Conservation (phyloP, 2,329 filamentous ascomycete species). For the Penicillium aurantiogriseum region DNA sequence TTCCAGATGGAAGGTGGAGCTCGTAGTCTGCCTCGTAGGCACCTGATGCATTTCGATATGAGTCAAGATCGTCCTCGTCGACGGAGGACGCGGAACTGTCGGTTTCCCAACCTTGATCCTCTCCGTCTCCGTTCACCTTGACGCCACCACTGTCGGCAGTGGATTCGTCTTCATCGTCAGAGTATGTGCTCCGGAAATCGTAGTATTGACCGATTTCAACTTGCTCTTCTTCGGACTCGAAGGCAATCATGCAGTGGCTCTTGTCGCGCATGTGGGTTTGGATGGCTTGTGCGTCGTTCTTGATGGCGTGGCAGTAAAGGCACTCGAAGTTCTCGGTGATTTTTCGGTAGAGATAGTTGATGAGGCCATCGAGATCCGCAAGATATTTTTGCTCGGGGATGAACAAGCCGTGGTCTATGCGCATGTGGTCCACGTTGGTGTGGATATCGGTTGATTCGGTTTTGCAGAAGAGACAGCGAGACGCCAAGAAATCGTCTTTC, state of each 20-base stretch:
- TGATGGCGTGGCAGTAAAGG: constrained; percentile 80
- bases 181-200: constrained; percentile 94
- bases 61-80: constrained; percentile 81
- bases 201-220: constrained; percentile 95
- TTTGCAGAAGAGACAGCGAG: constrained; percentile 86
- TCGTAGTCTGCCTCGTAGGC: constrained; percentile 92
- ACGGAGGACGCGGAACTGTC: constrained; percentile 87
- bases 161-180: constrained; percentile 69
- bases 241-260: constrained; percentile 95
- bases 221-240: constrained; percentile 82
- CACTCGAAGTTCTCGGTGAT: constrained; percentile 80
- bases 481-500: constrained; percentile 50
- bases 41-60: constrained; percentile 70
- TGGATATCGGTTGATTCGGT: constrained; percentile 71
- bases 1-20: constrained; percentile 85
- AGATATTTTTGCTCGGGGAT: constrained; percentile 86
- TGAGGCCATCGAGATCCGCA: constrained; percentile 75
- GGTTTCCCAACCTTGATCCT: constrained; percentile 90
- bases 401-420: constrained; percentile 90
- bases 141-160: constrained; percentile 57
- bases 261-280: constrained; percentile 98
- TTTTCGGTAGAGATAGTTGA: constrained; percentile 75
- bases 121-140: constrained; percentile 58
- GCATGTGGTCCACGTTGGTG: constrained; percentile 87
- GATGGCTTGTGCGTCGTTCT: constrained; percentile 73